Evolutionary conservation across 352 stramenopile species (phyloP).

Genomic region (Globisporangium viniferum): DNA sequence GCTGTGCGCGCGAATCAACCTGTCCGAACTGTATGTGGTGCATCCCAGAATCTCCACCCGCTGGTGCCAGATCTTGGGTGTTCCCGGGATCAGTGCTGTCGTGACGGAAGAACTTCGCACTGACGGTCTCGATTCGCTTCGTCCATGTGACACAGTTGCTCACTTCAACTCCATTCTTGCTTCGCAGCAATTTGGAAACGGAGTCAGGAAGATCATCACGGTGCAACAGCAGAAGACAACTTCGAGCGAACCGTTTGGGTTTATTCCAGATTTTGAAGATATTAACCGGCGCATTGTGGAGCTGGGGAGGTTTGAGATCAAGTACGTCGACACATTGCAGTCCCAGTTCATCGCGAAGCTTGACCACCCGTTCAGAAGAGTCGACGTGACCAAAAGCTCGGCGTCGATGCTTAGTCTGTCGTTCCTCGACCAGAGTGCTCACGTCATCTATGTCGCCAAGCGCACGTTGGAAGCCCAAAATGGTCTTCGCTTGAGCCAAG

Average conservation of each 20-base stretch:
- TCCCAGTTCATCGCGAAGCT: conserved; percentile 66
- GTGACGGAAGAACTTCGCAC: conserved; percentile 61
- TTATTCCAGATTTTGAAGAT: conserved; percentile 57
- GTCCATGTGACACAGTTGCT: conserved; percentile 28
- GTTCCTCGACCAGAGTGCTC: conserved; percentile 44
- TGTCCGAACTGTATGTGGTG: conserved; percentile 60
- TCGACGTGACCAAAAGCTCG: conserved; percentile 64
- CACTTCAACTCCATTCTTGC: conserved; percentile 52
- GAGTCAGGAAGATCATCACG: conserved; percentile 64
- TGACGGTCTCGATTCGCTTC: conserved; percentile 9
- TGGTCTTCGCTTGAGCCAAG: conserved; percentile 48
- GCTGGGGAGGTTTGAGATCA: conserved; percentile 43
- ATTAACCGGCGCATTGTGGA: conserved; percentile 57
- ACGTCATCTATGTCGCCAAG: conserved; percentile 53
- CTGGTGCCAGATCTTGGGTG: conserved; percentile 52
- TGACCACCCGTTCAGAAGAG: conserved; percentile 34
- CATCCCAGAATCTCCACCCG: conserved; percentile 54
- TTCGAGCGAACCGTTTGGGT: conserved; percentile 36
- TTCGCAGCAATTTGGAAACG: conserved; percentile 54
- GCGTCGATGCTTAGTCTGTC: conserved; percentile 45
- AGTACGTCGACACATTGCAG: conserved; percentile 44
- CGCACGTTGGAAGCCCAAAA: conserved; percentile 27
- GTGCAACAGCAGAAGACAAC: conserved; percentile 58
- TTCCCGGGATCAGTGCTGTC: conserved; percentile 55
- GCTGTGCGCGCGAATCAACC: conserved; percentile 56